Evolutionary conservation across 2,329 filamentous ascomycete species (phyloP).

Genomic region (Pseudogymnoascus sp.): DNA sequence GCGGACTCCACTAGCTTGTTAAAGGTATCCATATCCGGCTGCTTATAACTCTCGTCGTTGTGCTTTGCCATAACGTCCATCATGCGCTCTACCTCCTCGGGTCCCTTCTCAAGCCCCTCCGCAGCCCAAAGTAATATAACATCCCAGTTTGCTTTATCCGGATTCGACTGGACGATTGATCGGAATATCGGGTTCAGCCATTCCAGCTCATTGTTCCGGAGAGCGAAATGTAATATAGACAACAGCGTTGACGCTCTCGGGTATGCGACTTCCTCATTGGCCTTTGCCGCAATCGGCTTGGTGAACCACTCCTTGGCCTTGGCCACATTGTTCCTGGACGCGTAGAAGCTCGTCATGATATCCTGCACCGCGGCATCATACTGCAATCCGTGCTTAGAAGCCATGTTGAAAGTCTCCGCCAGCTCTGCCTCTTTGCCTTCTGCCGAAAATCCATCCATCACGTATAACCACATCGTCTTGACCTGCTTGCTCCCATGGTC

Average conservation of each 20-base stretch:
- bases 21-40: conserved; percentile 63
- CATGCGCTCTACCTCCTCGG: conserved; percentile 67
- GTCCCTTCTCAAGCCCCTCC: conserved; percentile 57
- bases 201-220: conserved; percentile 48
- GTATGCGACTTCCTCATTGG: conserved; percentile 17
- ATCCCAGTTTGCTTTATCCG: conserved; percentile 56
- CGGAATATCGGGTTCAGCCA: conserved; percentile 57
- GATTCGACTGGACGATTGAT: conserved; percentile 33
- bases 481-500: conserved; percentile 21
- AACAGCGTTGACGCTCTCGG: conserved; percentile 39
- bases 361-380: conserved; percentile 42
- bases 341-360: conserved; percentile 55
- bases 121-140: conserved; percentile 69
- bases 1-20: conserved; percentile 70
- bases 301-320: conserved; percentile 62
- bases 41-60: conserved; percentile 37
- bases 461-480: neutral
- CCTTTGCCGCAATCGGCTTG: conserved; percentile 36
- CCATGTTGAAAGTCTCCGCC: conserved; percentile 44
- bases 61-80: conserved; percentile 55
- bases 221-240: conserved; percentile 52
- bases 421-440: conserved; percentile 53
- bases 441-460: conserved; percentile 47
- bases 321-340: conserved; percentile 46
- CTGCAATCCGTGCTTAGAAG: conserved; percentile 39